Evolutionary conservation across 148 eudicot genomes (phyloP).

Genomic region (Nyssa sinensis): DNA sequence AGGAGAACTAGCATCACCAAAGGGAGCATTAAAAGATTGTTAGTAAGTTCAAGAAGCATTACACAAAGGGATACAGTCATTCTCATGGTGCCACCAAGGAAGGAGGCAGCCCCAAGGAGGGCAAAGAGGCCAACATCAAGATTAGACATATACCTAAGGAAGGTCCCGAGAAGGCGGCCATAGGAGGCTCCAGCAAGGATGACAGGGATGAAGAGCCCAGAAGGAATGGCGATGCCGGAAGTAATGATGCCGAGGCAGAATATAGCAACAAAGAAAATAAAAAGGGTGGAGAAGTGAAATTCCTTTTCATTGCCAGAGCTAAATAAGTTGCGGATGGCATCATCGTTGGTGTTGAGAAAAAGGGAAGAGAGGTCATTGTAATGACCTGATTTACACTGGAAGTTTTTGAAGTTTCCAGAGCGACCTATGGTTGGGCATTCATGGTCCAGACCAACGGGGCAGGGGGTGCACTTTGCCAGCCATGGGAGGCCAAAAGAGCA

Average conservation of each 20-base stretch:
- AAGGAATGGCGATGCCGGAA: slow-evolving; percentile 78
- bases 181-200: slow-evolving; percentile 80
- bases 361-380: slow-evolving; percentile 85
- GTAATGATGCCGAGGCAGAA: slow-evolving; percentile 63
- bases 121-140: slow-evolving; percentile 61
- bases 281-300: slow-evolving; percentile 46
- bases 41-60: slow-evolving; percentile 74
- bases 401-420: slow-evolving; percentile 62
- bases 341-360: slow-evolving; percentile 70
- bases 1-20: slow-evolving; percentile 71
- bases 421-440: slow-evolving; percentile 59
- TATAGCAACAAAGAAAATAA: slow-evolving; percentile 39
- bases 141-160: slow-evolving; percentile 38
- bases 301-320: slow-evolving; percentile 34
- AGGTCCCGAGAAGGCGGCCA: slow-evolving; percentile 65
- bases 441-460: slow-evolving; percentile 40
- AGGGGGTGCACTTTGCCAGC: slow-evolving; percentile 55
- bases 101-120: slow-evolving; percentile 82
- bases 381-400: slow-evolving; percentile 62
- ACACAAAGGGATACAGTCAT: slow-evolving; percentile 88
- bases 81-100: slow-evolving; percentile 90
- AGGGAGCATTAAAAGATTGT: slow-evolving; percentile 70
- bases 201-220: slow-evolving; percentile 84
- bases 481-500: slow-evolving; percentile 67
- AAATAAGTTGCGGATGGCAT: slow-evolving; percentile 70